These are phyloP conservation scores for Helenozyma rhizophorensis DNA, from an alignment of 805 yeast species.

Conservation along the genomic window DNA sequence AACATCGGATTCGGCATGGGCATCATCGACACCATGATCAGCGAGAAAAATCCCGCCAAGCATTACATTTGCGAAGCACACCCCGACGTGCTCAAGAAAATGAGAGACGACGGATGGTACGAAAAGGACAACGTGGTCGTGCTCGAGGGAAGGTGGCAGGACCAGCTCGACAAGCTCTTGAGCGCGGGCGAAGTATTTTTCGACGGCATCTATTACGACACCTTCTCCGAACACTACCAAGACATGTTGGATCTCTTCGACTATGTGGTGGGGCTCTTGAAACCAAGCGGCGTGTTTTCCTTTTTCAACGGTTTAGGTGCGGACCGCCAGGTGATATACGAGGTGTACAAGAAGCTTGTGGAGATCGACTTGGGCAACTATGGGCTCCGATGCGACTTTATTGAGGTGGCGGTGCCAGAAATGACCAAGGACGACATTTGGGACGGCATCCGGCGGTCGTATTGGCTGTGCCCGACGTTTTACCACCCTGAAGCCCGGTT, in stretches of 20 bases:
- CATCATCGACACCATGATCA: constrained; percentile 76
- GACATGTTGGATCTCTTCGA: constrained; percentile 89
- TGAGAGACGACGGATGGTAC: constrained; percentile 79
- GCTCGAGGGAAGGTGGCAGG: constrained; percentile 93
- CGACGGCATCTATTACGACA: constrained; percentile 91
- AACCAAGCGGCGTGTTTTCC: constrained; percentile 80
- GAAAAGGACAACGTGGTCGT: constrained; percentile 67
- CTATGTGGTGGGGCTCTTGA: constrained; percentile 71
- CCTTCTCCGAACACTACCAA: constrained; percentile 85
- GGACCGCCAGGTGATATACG: constrained; percentile 39
- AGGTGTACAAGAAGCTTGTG: constrained; percentile 81
- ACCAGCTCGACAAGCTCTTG: constrained; percentile 60
- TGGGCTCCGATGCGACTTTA: constrained; percentile 65
- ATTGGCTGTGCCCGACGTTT: constrained; percentile 66
- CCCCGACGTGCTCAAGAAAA: constrained; percentile 75
- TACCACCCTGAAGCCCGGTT: constrained; percentile 63
- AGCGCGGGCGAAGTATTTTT: constrained; percentile 63
- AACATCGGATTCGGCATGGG: constrained; percentile 98
- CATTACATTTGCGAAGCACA: constrained; percentile 95
- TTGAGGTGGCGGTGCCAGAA: constrained; percentile 44
- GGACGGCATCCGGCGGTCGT: constrained; percentile 58
- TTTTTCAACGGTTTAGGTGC: constrained; percentile 81
- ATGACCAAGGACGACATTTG: constrained; percentile 41
- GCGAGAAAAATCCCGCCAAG: constrained; percentile 45
- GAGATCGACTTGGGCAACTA: constrained; percentile 74